Conservation (phyloP, 345 rosid genomes). For the Rhizophora apiculata region DNA sequence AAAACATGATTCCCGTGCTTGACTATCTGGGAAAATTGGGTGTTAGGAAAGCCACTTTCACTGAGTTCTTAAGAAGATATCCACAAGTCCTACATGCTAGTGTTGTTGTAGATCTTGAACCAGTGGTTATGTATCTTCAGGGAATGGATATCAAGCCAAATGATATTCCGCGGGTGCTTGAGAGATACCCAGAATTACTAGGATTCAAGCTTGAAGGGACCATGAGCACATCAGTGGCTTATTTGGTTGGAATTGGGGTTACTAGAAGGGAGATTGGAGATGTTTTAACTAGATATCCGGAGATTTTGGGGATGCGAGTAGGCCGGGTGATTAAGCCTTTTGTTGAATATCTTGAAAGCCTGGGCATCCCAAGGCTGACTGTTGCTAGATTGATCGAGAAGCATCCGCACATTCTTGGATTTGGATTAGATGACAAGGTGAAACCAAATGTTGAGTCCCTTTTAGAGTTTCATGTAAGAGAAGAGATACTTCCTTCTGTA, state of each 20-base stretch:
- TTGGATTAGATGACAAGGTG: slow-evolving; percentile 58
- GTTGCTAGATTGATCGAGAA: slow-evolving; percentile 87
- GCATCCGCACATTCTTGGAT: slow-evolving; percentile 75
- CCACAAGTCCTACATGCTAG: slow-evolving; percentile 88
- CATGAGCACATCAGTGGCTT: slow-evolving; percentile 94
- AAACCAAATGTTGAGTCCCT: slow-evolving; percentile 61
- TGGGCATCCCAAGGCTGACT: slow-evolving; percentile 78
- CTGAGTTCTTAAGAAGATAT: slow-evolving; percentile 69
- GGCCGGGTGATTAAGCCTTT: slow-evolving; percentile 84
- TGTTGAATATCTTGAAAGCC: slow-evolving; percentile 68
- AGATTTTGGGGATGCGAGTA: slow-evolving; percentile 86
- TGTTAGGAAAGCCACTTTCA: slow-evolving; percentile 76
- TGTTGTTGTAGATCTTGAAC: slow-evolving; percentile 88
- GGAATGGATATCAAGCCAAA: slow-evolving; percentile 84
- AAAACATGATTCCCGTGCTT: slow-evolving; percentile 91
- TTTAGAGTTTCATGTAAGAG: slow-evolving; percentile 55
- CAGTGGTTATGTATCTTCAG: slow-evolving; percentile 86
- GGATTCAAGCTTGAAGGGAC: slow-evolving; percentile 97
- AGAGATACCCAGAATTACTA: slow-evolving; percentile 78
- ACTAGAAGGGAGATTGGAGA: slow-evolving; percentile 87
- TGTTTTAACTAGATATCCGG: slow-evolving; percentile 71
- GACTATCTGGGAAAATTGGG: slow-evolving; percentile 93
- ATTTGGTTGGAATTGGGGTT: slow-evolving; percentile 81
- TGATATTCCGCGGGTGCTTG: slow-evolving; percentile 81
- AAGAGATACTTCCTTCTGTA: slow-evolving; percentile 56